phyloP scores from a whole-genome alignment of 164 flowering plant species.

The Dillenia turbinata region DNA sequence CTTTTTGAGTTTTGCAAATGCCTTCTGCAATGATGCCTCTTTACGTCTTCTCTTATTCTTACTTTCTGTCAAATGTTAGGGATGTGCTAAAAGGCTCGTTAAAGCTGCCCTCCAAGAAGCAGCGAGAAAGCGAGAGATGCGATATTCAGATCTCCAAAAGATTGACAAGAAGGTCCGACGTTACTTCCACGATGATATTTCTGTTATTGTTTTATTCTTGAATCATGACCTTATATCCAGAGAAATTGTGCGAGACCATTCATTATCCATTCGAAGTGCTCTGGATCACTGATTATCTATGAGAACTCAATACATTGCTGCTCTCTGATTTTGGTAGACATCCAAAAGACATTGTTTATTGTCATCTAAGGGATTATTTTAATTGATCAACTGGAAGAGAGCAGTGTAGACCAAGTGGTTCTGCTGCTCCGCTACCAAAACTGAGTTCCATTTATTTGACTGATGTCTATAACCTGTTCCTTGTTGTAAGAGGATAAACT shows the following conservation, averaged over 20 bases:
- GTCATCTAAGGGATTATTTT: too few species aligned
- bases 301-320: neutral
- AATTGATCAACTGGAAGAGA: too few species aligned
- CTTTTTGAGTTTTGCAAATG: too few species aligned
- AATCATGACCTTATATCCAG: slow-evolving; percentile 53
- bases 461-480: too few species aligned
- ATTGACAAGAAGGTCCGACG: slow-evolving; percentile 73
- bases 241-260: slow-evolving; percentile 33
- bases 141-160: slow-evolving; percentile 59
- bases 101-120: slow-evolving; percentile 84
- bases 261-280: slow-evolving; percentile 58
- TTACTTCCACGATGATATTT: slow-evolving; percentile 80
- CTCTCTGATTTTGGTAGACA: too few species aligned
- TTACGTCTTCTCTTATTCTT: too few species aligned
- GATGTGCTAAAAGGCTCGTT: slow-evolving; percentile 66
- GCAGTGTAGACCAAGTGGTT: too few species aligned
- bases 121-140: slow-evolving; percentile 73
- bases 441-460: too few species aligned
- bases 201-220: slow-evolving; percentile 65
- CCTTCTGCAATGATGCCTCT: too few species aligned
- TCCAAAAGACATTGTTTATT: too few species aligned
- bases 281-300: slow-evolving; percentile 32
- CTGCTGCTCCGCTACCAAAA: too few species aligned
- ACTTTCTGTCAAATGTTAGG: slow-evolving; percentile 20
- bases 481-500: too few species aligned